phyloP scores from a whole-genome alignment of 306 rosid species.

The Lupinus albus region DNA sequence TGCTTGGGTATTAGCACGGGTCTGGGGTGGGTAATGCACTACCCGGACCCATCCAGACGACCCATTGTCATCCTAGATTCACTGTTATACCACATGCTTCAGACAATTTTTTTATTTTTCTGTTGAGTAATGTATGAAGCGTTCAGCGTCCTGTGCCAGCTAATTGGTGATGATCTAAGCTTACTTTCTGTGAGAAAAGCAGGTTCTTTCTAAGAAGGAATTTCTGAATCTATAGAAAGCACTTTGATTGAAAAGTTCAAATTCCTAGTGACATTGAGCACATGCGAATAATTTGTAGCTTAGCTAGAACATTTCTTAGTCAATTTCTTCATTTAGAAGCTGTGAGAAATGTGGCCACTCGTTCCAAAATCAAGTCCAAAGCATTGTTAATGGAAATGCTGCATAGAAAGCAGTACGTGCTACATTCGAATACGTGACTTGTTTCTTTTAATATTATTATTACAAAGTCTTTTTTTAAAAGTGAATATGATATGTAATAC shows the following conservation, averaged over 20 bases:
- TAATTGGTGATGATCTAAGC: conserved; percentile 24
- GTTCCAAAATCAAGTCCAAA: conserved; percentile 16
- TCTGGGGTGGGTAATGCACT: too few species aligned
- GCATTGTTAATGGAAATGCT: too few species aligned
- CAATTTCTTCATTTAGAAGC: conserved; percentile 45
- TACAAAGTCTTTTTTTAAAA: too few species aligned
- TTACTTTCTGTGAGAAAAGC: not conserved
- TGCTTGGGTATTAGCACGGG: too few species aligned
- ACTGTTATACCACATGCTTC: conserved; percentile 37
- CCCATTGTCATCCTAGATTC: too few species aligned
- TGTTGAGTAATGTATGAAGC: conserved; percentile 22
- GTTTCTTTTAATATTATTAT: too few species aligned
- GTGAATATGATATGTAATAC: too few species aligned
- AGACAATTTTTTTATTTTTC: conserved; percentile 23
- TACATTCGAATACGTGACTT: too few species aligned
- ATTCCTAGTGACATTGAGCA: conserved; percentile 24
- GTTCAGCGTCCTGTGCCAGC: conserved; percentile 24
- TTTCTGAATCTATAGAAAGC: conserved; percentile 39
- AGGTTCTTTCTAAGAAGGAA: conserved; percentile 16
- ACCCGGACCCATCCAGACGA: too few species aligned
- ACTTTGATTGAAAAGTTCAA: conserved; percentile 32
- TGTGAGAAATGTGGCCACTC: conserved; percentile 16
- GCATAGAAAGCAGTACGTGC: too few species aligned
- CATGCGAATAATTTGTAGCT: conserved; percentile 30
- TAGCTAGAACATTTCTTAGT: conserved; percentile 30